These are phyloP conservation scores for Avena sativa DNA, from an alignment of 176 grass and related monocot genomes.

Conservation along the genomic window DNA sequence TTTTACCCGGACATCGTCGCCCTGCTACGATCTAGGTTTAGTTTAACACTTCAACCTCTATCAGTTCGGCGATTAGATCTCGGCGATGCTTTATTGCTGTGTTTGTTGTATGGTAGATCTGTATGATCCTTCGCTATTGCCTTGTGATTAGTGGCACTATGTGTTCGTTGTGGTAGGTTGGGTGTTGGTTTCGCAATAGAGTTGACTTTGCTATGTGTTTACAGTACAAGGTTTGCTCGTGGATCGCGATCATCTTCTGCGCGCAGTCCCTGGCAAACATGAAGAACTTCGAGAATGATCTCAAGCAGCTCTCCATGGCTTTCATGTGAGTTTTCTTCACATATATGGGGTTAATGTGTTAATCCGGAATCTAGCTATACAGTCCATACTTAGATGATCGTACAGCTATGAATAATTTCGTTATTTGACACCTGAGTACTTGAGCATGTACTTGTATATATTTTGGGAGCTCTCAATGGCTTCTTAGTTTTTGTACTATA, in stretches of 20 bases:
- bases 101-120: conserved; percentile 36
- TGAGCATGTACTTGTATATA: background rate
- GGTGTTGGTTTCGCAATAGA: background rate
- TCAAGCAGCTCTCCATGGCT: conserved; percentile 98
- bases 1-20: background rate
- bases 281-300: conserved; percentile 97
- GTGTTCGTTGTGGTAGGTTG: background rate
- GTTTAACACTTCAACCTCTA: background rate
- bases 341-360: background rate
- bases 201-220: conserved; percentile 32
- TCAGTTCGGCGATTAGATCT: conserved; percentile 20
- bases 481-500: background rate
- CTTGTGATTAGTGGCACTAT: background rate
- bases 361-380: background rate
- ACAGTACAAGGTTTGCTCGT: conserved; percentile 96
- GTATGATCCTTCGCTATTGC: background rate
- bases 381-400: background rate
- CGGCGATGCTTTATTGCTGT: background rate
- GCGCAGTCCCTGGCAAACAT: conserved; percentile 92
- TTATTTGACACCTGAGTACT: background rate
- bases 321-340: conserved; percentile 80
- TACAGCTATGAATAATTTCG: background rate
- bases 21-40: background rate
- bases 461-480: background rate
- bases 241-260: conserved; percentile 97